Conservation (phyloP, 305 asterid genomes). For the Fraxinus latifolia region DNA sequence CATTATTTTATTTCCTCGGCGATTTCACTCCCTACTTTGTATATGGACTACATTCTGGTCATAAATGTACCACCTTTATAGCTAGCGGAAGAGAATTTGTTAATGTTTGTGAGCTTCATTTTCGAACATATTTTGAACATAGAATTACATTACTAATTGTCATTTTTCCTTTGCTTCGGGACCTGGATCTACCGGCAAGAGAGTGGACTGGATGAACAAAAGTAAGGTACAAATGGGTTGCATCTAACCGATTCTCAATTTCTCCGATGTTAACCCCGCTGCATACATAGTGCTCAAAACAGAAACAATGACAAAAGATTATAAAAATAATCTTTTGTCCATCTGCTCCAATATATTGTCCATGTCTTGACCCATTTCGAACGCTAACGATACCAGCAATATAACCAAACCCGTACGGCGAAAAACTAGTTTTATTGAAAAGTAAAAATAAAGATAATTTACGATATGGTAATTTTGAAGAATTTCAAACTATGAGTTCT, state of each 20-base stretch:
- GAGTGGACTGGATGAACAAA: neutral
- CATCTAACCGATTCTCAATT: neutral
- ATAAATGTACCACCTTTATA: neutral
- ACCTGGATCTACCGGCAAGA: neutral
- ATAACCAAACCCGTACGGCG: too few species aligned
- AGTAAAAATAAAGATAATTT: neutral
- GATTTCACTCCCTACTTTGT: neutral
- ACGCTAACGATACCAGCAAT: too few species aligned
- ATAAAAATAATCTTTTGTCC: too few species aligned
- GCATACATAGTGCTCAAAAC: neutral
- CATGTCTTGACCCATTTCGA: too few species aligned
- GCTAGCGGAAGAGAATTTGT: neutral
- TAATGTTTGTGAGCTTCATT: slow-evolving; percentile 6
- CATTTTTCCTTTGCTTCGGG: slow-evolving; percentile 15
- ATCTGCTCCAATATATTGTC: too few species aligned
- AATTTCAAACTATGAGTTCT: neutral
- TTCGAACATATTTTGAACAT: neutral
- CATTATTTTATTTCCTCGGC: slow-evolving; percentile 13
- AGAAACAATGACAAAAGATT: neutral
- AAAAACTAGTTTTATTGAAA: neutral
- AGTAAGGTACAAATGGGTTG: neutral
- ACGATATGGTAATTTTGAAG: neutral
- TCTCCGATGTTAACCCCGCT: neutral
- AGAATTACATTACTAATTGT: slow-evolving; percentile 14
- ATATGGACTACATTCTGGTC: neutral